Conservation (phyloP, 2,329 filamentous ascomycete genomes). For the Tolypocladium tropicale region DNA sequence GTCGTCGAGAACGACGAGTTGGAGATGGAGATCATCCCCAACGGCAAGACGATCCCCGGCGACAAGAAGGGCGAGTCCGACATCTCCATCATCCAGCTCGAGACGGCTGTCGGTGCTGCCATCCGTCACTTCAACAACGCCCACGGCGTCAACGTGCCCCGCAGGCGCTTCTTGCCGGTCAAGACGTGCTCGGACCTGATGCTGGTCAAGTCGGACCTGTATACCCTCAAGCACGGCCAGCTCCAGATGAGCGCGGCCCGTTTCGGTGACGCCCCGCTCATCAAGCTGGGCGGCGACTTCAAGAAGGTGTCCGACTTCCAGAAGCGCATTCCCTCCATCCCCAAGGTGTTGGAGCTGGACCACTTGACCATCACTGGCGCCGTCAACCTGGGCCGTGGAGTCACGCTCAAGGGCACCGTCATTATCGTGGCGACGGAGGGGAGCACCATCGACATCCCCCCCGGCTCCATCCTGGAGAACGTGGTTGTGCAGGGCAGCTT, state of each 20-base stretch:
- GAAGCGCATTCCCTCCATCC: constrained; percentile 76
- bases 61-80: constrained; percentile 99
- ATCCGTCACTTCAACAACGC: constrained; percentile 99
- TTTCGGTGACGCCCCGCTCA: constrained; percentile 91
- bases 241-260: constrained; percentile 93
- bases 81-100: constrained; percentile 92
- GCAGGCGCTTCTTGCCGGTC: constrained; percentile 95
- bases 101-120: constrained; percentile 95
- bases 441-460: constrained; percentile 94
- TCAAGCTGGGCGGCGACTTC: constrained; percentile 98
- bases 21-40: constrained; percentile 99
- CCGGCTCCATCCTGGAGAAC: constrained; percentile 95
- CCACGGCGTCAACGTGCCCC: constrained; percentile 97
- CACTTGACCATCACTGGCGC: constrained; percentile 96
- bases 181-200: constrained; percentile 99
- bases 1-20: constrained; percentile 98
- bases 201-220: constrained; percentile 99
- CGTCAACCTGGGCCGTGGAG: constrained; percentile 91
- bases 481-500: constrained; percentile 97
- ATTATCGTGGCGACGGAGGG: constrained; percentile 98
- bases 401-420: constrained; percentile 94
- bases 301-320: constrained; percentile 99
- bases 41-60: constrained; percentile 95
- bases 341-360: constrained; percentile 83
- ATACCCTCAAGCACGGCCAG: constrained; percentile 97